These are phyloP conservation scores for Lepidium didymum DNA, from an alignment of 345 rosid species.

Conservation along the genomic window DNA sequence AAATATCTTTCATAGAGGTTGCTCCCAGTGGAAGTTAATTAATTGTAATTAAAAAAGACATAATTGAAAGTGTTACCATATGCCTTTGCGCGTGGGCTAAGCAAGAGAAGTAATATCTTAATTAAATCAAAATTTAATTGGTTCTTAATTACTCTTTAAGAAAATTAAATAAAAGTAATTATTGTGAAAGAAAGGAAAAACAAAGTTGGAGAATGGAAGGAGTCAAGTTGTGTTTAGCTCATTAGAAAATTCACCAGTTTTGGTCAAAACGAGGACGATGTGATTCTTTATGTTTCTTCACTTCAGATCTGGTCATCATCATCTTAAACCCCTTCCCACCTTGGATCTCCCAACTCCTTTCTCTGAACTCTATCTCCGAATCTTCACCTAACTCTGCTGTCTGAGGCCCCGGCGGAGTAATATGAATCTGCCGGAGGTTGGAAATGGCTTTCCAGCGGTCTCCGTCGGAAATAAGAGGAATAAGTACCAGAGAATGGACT, in stretches of 20 bases:
- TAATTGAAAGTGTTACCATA: not conserved
- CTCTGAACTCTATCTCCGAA: not conserved
- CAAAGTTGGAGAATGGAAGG: not conserved
- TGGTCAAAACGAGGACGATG: slow-evolving; percentile 16
- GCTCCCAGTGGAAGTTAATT: not conserved
- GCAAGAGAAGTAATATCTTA: not conserved
- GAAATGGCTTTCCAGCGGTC: slow-evolving; percentile 33
- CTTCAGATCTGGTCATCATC: slow-evolving; percentile 20
- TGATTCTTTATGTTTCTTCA: not conserved
- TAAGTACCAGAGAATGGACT: slow-evolving; percentile 73
- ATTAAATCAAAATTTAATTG: not conserved
- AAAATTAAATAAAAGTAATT: not conserved
- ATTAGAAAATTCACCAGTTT: slow-evolving; percentile 12
- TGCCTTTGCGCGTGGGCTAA: not conserved
- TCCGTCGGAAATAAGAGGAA: slow-evolving; percentile 50
- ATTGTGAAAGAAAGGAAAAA: not conserved
- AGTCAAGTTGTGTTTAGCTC: slow-evolving; percentile 5
- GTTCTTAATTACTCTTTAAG: not conserved
- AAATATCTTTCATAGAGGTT: not conserved
- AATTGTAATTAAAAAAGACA: not conserved
- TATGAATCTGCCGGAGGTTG: slow-evolving; percentile 52
- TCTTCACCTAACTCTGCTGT: slow-evolving; percentile 5
- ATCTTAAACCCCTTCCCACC: not conserved
- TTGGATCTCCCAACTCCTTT: not conserved
- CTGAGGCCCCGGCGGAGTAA: slow-evolving; percentile 2